phyloP scores from a whole-genome alignment of 1,284 basidiomycete species.

The Puccinia polysora region DNA sequence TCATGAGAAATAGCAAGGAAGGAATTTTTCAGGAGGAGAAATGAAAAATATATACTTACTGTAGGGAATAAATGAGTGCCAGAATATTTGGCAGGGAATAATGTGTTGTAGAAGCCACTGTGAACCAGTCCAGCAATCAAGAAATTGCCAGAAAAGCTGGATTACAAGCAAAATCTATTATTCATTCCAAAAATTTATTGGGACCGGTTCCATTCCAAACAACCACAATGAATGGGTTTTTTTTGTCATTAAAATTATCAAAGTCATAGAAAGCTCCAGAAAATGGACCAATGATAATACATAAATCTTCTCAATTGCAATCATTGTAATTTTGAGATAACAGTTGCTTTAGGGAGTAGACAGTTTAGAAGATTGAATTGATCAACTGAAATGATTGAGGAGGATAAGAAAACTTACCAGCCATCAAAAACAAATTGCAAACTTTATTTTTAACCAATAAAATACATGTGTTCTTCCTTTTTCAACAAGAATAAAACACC shows the following conservation, averaged over 20 bases:
- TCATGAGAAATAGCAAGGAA: too few relatives aligned
- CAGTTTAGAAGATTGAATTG: not conserved
- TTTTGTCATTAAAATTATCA: not conserved
- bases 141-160: constrained; percentile 10
- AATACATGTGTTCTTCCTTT: constrained; percentile 29
- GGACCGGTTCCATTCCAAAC: constrained; percentile 29
- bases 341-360: not conserved
- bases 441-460: constrained; percentile 1
- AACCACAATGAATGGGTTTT: constrained; percentile 39
- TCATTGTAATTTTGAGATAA: not conserved
- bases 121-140: constrained; percentile 15
- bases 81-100: constrained; percentile 28
- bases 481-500: constrained; percentile 23
- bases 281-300: constrained; percentile 21
- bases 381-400: not conserved
- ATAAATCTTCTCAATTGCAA: constrained; percentile 14
- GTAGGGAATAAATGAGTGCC: constrained; percentile 14
- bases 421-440: constrained; percentile 32
- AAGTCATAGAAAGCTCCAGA: constrained; percentile 29
- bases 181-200: constrained; percentile 18
- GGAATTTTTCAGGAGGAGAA: too few relatives aligned
- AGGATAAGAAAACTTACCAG: constrained; percentile 23
- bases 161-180: constrained; percentile 25
- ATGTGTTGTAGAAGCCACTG: constrained; percentile 29
- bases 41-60: constrained; percentile 8